A percentile compares a stretch with the other conserved stretches of the same genome.
Conservation (phyloP, 352 stramenopile species). For the Globisporangium yorkense region DNA sequence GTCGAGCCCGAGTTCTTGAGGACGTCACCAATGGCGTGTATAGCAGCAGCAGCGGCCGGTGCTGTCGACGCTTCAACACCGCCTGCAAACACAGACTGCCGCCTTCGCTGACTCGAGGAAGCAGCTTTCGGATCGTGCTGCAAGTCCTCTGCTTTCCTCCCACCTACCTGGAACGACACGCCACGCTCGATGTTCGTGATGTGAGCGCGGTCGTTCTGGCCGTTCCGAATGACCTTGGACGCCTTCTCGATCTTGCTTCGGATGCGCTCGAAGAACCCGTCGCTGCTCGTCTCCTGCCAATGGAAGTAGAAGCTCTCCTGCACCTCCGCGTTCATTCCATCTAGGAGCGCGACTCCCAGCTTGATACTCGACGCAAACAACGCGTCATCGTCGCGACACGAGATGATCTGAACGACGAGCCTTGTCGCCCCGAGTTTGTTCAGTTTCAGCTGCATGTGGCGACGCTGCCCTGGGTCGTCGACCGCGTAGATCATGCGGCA, state of each 20-base stretch:
- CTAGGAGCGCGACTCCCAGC: slow-evolving; percentile 57
- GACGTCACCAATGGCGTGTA: neutral
- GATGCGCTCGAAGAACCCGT: slow-evolving; percentile 48
- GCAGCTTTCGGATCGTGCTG: neutral
- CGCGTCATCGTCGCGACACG: slow-evolving; percentile 40
- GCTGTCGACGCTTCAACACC: slow-evolving; percentile 12
- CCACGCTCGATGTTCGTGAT: slow-evolving; percentile 1
- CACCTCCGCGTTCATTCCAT: slow-evolving; percentile 75
- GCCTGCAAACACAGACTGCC: slow-evolving; percentile 12
- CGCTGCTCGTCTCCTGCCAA: slow-evolving; percentile 27
- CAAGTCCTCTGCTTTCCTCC: neutral
- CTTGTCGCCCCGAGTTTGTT: slow-evolving; percentile 54
- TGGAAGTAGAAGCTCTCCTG: slow-evolving; percentile 61
- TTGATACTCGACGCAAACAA: slow-evolving; percentile 55
- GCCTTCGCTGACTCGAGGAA: neutral
- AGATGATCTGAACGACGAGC: slow-evolving; percentile 61
- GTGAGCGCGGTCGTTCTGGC: slow-evolving; percentile 18
- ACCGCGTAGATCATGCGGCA: slow-evolving; percentile 67
- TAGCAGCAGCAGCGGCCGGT: no score
- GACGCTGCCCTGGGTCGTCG: slow-evolving; percentile 36
- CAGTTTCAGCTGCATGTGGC: slow-evolving; percentile 64
- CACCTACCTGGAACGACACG: slow-evolving; percentile 2
- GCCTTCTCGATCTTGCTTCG: slow-evolving; percentile 42
- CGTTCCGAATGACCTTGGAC: slow-evolving; percentile 31
- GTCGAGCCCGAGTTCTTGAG: slow-evolving; percentile 15